These are phyloP conservation scores for Leucogyrophana mollusca DNA, from an alignment of 768 basidiomycete genomes.

Conservation along the genomic window DNA sequence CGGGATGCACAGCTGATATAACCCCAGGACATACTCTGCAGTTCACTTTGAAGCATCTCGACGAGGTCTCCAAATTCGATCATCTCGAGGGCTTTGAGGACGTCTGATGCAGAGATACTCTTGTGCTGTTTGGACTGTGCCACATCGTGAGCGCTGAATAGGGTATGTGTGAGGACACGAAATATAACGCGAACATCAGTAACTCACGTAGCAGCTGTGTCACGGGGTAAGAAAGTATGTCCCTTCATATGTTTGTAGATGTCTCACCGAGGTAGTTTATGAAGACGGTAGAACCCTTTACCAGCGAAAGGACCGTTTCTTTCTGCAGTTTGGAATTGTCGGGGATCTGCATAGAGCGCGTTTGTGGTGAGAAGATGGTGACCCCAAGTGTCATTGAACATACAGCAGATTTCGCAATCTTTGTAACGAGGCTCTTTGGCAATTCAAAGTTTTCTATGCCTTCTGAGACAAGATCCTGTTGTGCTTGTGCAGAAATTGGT, in stretches of 20 bases:
- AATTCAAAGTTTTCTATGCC: slow-evolving; percentile 90
- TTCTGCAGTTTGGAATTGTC: slow-evolving; percentile 87
- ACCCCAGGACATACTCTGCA: slow-evolving; percentile 47
- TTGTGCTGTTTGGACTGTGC: slow-evolving; percentile 84
- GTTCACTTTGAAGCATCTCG: slow-evolving; percentile 59
- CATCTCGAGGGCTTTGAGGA: slow-evolving; percentile 80
- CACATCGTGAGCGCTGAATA: slow-evolving; percentile 79
- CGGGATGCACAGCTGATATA: no score
- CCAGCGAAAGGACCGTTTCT: slow-evolving; percentile 80
- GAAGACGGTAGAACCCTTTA: slow-evolving; percentile 91
- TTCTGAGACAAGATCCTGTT: slow-evolving; percentile 77
- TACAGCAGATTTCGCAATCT: slow-evolving; percentile 84
- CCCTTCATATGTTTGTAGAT: neutral
- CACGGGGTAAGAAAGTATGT: slow-evolving; percentile 2
- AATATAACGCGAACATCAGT: neutral
- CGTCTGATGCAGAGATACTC: slow-evolving; percentile 86
- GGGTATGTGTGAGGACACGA: neutral
- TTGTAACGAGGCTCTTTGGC: slow-evolving; percentile 78
- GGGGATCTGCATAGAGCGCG: slow-evolving; percentile 62
- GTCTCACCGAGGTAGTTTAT: slow-evolving; percentile 86
- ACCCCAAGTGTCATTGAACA: slow-evolving; percentile 23
- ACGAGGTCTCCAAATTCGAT: slow-evolving; percentile 76
- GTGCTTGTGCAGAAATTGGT: slow-evolving; percentile 66
- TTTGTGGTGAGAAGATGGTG: neutral
- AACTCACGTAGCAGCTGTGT: slow-evolving; percentile 46